Evolutionary conservation across 176 grass and related monocot genomes (phyloP).

Genomic region (Chrysopogon serrulatus): DNA sequence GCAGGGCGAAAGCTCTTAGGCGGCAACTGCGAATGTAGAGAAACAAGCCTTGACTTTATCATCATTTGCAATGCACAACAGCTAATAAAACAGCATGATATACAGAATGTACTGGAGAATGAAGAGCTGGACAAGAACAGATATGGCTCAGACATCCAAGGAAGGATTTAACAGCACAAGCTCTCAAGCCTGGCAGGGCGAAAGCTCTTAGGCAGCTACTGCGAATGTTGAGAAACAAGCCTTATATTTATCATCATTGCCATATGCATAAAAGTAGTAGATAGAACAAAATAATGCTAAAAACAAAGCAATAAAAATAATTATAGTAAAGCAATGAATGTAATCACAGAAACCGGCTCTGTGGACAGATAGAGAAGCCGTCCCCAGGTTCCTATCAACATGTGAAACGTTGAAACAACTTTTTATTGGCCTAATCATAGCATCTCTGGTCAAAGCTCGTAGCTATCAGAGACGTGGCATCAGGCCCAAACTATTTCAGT

Average conservation of each 20-base stretch:
- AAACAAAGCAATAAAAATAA: not conserved
- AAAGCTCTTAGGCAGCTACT: constrained; percentile 55
- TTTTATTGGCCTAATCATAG: constrained; percentile 55
- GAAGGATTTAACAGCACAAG: constrained; percentile 52
- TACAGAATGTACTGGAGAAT: not conserved
- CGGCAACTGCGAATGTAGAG: constrained; percentile 63
- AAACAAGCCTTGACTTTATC: constrained; percentile 53
- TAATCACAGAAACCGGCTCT: constrained; percentile 91
- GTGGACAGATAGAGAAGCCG: constrained; percentile 35
- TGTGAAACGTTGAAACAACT: constrained; percentile 42
- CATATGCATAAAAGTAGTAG: not conserved
- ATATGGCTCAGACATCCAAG: constrained; percentile 51
- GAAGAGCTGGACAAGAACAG: not conserved
- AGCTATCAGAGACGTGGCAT: constrained; percentile 77
- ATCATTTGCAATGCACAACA: not conserved
- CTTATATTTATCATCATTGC: constrained; percentile 32
- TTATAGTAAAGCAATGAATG: constrained; percentile 19
- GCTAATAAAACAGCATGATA: not conserved
- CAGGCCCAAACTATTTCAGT: not conserved
- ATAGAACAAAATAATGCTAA: not conserved
- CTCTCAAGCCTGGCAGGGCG: constrained; percentile 58
- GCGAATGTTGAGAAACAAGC: constrained; percentile 72
- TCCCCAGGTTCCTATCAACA: constrained; percentile 89
- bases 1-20: constrained; percentile 56
- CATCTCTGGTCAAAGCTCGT: constrained; percentile 48